These are phyloP conservation scores for Ogataea henricii DNA, from an alignment of 805 yeast genomes.

Conservation along the genomic window DNA sequence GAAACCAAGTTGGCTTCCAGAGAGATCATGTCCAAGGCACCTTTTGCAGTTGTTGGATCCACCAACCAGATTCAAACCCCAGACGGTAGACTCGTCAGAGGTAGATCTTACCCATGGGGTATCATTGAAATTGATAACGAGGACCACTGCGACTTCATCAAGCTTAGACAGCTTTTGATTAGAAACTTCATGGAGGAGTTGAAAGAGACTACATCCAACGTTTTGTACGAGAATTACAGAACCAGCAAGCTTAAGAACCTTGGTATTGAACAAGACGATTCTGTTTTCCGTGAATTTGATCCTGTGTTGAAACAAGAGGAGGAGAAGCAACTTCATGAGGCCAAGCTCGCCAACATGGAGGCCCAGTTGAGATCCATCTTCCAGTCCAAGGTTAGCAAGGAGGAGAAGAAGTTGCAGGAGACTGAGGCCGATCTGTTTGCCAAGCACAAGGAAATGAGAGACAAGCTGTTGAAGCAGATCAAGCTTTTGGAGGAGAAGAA, in stretches of 20 bases:
- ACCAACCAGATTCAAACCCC: slow-evolving; percentile 65
- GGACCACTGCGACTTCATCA: slow-evolving; percentile 88
- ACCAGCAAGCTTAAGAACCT: slow-evolving; percentile 72
- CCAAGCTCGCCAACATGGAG: slow-evolving; percentile 90
- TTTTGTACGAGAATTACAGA: slow-evolving; percentile 86
- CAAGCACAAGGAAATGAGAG: slow-evolving; percentile 97
- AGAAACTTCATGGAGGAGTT: slow-evolving; percentile 93
- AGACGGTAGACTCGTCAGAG: slow-evolving; percentile 83
- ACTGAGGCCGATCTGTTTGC: slow-evolving; percentile 95
- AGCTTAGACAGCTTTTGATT: slow-evolving; percentile 82
- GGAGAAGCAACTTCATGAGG: slow-evolving; percentile 90
- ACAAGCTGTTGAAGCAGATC: slow-evolving; percentile 84
- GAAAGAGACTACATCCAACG: slow-evolving; percentile 77
- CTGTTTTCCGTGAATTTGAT: slow-evolving; percentile 93
- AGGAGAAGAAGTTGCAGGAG: slow-evolving; percentile 95
- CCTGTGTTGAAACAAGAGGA: slow-evolving; percentile 92
- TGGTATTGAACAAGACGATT: slow-evolving; percentile 90
- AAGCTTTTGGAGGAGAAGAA: slow-evolving; percentile 90
- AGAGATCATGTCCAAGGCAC: slow-evolving; percentile 70
- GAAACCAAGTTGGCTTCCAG: slow-evolving; percentile 69
- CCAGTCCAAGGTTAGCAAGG: slow-evolving; percentile 93
- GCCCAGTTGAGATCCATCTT: slow-evolving; percentile 95
- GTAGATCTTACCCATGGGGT: slow-evolving; percentile 97
- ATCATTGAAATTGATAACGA: slow-evolving; percentile 93
- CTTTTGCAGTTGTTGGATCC: slow-evolving; percentile 95